Evolutionary conservation across 2,329 filamentous ascomycete species (phyloP), one percentile per base, ranked within the genome.

Genomic region (Westerdykella ornata): DNA sequence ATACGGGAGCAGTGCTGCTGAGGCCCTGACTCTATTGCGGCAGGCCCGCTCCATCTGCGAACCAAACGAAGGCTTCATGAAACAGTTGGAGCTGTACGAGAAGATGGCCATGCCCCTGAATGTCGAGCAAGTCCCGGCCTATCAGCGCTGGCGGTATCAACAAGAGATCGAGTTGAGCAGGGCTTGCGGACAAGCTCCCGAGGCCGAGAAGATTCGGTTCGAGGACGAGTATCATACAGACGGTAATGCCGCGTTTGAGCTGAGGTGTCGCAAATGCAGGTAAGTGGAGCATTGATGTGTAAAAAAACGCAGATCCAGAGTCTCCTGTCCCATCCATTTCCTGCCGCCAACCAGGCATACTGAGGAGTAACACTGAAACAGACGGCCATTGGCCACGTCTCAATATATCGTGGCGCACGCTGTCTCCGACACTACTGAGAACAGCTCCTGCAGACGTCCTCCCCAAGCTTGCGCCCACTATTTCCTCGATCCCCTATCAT

Each of bases 241-340:
- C 18, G 52, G 60, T 28, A 48, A 57, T 35, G 66, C 66, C n/a
- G 56, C 53, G 14, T 69, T 74, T 46, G 82, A 89, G 60, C 72
- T 95, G 44, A 80, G 86, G 54, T 97, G 92, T 70, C 88, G 89
- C 61, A 96, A 90, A 69, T 98, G 92, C 74, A 81, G 92, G 65
- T 80, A 77, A 59, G 74, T 57, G 53, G 49, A 42, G 31, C 29
- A 17, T 35, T 37, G 18, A 16, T 37, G 16, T 38, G 22, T 35
- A 32, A 4, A 12, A 32, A 4, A 12, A 17, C n/a, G 12, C n/a
- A 38, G 13, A 33, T 22, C n/a, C 19, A n/a, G 35, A 19, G 42
- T 33, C 41, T 35, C 41, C 38, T 20, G 42, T 52, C 38, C 38
- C 35, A 38, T 38, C 40, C 38, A 43, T 33, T 45, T 41, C n/a